phyloP scores from a whole-genome alignment of 371 early-diverging fungal species.

The Apophysomyces sp. region DNA sequence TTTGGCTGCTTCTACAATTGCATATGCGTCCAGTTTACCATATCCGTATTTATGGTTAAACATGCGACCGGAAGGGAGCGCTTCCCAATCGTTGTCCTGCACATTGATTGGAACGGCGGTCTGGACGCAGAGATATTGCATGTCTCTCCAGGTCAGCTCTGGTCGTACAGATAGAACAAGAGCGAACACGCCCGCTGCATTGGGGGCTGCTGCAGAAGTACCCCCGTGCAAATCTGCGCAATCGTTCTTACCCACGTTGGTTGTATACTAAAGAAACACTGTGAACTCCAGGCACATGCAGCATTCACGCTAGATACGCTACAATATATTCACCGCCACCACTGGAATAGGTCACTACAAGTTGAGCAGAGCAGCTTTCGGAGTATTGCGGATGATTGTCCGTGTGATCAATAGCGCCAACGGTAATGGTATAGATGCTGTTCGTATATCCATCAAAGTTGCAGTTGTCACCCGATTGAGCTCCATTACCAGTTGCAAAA shows the following conservation, averaged over 20 bases:
- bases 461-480: conserved; percentile 81
- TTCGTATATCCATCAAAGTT: conserved; percentile 98
- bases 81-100: conserved; percentile 63
- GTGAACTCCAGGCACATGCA: not conserved
- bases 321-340: conserved; percentile 76
- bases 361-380: conserved; percentile 88
- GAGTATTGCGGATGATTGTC: conserved; percentile 84
- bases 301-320: not conserved
- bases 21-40: conserved; percentile 87
- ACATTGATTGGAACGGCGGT: conserved; percentile 76
- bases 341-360: conserved; percentile 88
- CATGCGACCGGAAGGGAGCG: conserved; percentile 59
- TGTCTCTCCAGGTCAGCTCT: conserved; percentile 91
- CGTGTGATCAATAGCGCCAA: conserved; percentile 83
- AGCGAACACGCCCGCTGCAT: conserved; percentile 92
- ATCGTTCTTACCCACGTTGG: conserved; percentile 68
- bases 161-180: conserved; percentile 84
- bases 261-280: conserved; percentile 68
- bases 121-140: conserved; percentile 81
- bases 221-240: conserved; percentile 89
- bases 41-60: conserved; percentile 92
- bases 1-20: conserved; percentile 80
- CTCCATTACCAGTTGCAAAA: conserved; percentile 97
- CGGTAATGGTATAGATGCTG: conserved; percentile 91
- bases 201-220: conserved; percentile 97